Base-by-base conservation (phyloP, 768 basidiomycete species). In the Peribolospora baueri region DNA sequence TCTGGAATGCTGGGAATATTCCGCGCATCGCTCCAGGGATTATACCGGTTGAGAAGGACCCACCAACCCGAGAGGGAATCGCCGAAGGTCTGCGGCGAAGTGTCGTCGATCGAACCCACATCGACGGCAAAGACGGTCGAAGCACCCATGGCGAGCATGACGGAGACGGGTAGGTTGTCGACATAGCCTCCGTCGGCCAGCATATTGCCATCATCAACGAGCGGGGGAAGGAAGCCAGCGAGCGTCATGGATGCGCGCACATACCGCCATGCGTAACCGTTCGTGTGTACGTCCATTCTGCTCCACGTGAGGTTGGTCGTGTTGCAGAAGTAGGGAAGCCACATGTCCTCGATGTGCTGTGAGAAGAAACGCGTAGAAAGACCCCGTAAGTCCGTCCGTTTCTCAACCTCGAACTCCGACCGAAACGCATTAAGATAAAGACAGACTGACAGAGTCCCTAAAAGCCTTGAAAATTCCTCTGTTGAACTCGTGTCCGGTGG, bases 251-350 rank as follows among this genome's bases (percentile, higher is more conserved):
- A 95, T 13, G 88, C 93, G 54, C 85, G 82, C 54, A 85, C 84
- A 64, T 78, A 85, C 61, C 87, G 74, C 91, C 91, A 98, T 9
- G 93, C 91, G 70, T 95, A 97, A n/a, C 93, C 93, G 9, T 85
- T 84, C 61, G 90, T 83, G 63, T 98, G 93, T 47, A 97, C 80
- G 64, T 97, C 88, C 87, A 97, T 97, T 7, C 80, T 75, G 7
- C 87, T 93, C 48, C 84, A 85, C 53, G 81, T 87, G 66, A 98
- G 93, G 62, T 95, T 95, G 14, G 93, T 91, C 3, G 91, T 85
- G 63, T 97, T 97, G 69, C 88, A 93, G 69, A 91, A 97, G 70
- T 54, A 62, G 7, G 91, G 93, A 5, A 98, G 72, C 93, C 91
- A 97, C 84, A 93, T 91, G 68, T 93, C 90, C 68, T 87, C 83